Base-by-base conservation (phyloP, 2,329 filamentous ascomycete genomes). In the Huntiella bhutanensis region DNA sequence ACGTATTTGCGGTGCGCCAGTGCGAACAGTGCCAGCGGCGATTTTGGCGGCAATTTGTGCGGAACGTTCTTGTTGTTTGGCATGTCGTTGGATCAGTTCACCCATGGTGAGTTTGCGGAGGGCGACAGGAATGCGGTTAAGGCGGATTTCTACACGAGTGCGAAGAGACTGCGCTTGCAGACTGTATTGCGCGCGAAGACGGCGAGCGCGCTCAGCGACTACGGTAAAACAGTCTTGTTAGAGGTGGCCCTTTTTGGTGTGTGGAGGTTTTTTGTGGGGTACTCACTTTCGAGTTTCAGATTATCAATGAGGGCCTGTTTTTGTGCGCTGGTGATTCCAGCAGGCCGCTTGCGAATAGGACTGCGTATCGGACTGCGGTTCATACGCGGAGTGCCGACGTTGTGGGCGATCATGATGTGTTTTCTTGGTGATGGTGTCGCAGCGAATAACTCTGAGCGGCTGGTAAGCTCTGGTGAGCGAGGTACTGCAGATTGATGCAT, bases 291-390 rank as follows among this genome's bases (percentile, higher is more conserved):
- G 36, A 94, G 69, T 58, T 93, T 84, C 35, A 94, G 63, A 55
- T 95, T 93, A 56, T 94, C 84, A 49, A 94, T 80, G 44, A 94
- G 65, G 8, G 82, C 80, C 61, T 91, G 82, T 62, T 93, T 94
- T 59, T 93, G 84, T 36, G 69, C 68, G 47, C 73, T 59, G 3
- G 76, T 77, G 52, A 88, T 71, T 38, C 70, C 74, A 49, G 71
- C 63, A 55, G 64, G 69, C 52, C 63, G 69, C 62, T 73, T 80
- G 61, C 71, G 79, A 46, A 71, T 69, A 2, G 80, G 79, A 55
- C 75, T 80, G 58, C 64, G 65, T 28, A 28, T 28, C 22, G 22
- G 22, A 33, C 28, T 34, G 33, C 41, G 33, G 52, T 57, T 60
- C 28, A 36, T 41, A 51, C 55, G 59, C 32, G 60, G 63, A 51